phyloP scores from a whole-genome alignment of 2,329 filamentous ascomycete genomes.

The Trichoderma polysporum region DNA sequence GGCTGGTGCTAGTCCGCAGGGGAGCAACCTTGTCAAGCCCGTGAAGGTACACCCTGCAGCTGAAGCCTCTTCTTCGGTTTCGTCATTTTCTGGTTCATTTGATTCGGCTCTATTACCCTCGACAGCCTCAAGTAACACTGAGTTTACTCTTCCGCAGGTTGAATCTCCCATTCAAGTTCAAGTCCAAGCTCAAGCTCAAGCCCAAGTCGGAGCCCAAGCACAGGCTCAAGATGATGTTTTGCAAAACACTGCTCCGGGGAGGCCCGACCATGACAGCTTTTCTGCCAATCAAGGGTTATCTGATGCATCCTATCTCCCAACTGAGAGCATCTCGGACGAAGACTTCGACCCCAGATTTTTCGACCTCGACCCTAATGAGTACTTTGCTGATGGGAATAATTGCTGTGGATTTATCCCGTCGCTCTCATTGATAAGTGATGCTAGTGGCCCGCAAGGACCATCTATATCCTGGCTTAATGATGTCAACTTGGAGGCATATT shows the following conservation, averaged over 20 bases:
- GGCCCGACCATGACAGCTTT: not conserved
- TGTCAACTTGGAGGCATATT: not conserved
- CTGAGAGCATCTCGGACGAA: not conserved
- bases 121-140: not conserved
- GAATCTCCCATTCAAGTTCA: not conserved
- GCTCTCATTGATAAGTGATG: slow-evolving; percentile 5
- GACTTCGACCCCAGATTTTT: slow-evolving; percentile 24
- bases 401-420: slow-evolving; percentile 24
- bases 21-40: not conserved
- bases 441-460: not conserved
- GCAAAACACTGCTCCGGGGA: not conserved
- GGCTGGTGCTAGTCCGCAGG: not conserved
- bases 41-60: not conserved
- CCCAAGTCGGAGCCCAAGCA: not conserved
- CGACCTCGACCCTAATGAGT: slow-evolving; percentile 24
- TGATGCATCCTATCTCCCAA: not conserved
- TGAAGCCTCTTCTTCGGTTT: not conserved
- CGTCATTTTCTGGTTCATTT: not conserved
- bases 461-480: slow-evolving; percentile 7
- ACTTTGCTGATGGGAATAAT: slow-evolving; percentile 23
- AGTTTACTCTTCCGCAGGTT: not conserved
- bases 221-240: not conserved
- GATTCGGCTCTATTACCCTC: not conserved
- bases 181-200: not conserved
- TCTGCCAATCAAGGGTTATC: not conserved